Conservation (phyloP, 2,329 filamentous ascomycete genomes). For the Leptosphaerulina australis region DNA sequence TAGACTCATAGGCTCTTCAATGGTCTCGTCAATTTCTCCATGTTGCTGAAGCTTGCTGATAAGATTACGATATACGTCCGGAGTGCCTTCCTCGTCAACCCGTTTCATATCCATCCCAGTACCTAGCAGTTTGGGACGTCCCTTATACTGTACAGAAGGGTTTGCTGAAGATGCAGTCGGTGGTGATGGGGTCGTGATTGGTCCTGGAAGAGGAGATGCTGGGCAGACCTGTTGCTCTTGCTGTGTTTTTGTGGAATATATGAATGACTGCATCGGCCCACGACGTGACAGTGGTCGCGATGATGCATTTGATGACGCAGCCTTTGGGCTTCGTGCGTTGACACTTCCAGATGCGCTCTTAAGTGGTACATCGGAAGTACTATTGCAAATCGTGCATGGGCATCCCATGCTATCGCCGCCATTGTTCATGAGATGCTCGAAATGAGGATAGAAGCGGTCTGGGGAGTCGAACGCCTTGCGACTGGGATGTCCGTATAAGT, state of each 20-base stretch:
- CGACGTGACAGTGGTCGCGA: background rate
- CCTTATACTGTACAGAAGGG: constrained; percentile 14
- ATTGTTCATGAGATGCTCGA: constrained; percentile 61
- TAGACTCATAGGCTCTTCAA: constrained; percentile 59
- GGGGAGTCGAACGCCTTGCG: constrained; percentile 60
- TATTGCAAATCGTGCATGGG: constrained; percentile 57
- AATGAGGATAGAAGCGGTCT: constrained; percentile 62
- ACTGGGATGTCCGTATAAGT: constrained; percentile 63
- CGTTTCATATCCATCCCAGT: constrained; percentile 31
- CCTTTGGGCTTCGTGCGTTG: constrained; percentile 8
- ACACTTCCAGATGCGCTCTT: constrained; percentile 18
- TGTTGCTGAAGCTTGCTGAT: constrained; percentile 56
- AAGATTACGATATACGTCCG: constrained; percentile 59
- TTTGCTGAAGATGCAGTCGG: background rate
- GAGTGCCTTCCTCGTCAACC: constrained; percentile 60
- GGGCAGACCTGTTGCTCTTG: background rate
- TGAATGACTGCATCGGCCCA: background rate
- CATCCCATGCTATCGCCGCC: constrained; percentile 52
- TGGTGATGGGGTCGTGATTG: background rate
- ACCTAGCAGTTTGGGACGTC: constrained; percentile 27
- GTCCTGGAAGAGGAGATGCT: background rate
- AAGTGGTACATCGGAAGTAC: constrained; percentile 27
- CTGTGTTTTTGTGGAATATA: background rate
- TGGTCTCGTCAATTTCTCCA: constrained; percentile 51
- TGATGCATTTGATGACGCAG: constrained; percentile 7